Base-by-base conservation (phyloP, 331 rosid genomes). In the Malus hybrid region DNA sequence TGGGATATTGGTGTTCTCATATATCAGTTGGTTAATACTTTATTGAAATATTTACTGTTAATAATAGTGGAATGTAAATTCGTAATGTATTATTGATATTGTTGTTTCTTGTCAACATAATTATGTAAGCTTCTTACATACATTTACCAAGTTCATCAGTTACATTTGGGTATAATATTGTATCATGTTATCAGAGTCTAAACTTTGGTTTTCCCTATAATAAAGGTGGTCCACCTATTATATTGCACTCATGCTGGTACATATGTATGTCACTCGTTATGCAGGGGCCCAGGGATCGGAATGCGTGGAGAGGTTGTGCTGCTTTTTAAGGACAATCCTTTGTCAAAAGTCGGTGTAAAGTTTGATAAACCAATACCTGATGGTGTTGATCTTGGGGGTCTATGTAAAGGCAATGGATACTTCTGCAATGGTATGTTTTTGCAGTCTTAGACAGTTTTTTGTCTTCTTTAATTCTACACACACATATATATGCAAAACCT, bases 321-420 rank as follows among this genome's bases (percentile, higher is more conserved):
- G 78, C 79, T 90, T 81, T 95, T 95, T 72, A 94, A 95, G 65
- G 93, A 88, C 66, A 95, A 92, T 86, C 91, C 96, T 63, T 79
- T 82, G 74, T 86, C 98, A 70, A 95, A 95, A 85, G 52, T 92
- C 79, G 99, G 99, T 61, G 91, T 95, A 42, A 92, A 89, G 86
- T 95, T 95, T 57, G 99, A 95, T 80, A 90, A 92, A 79, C 81
- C 88, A 60, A 82, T 95, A 82, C 84, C 86, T 44, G 99, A 90
- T 79, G 99, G 99, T 71, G 99, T 95, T 88, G 98, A 95, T 89
- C 99, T 95, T 68, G 99, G 99, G 79, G 97, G 96, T 78, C 61
- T 56, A 10, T 90, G 99, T 83, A 97, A 95, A 78, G 84, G 65
- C 56, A 91, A 88, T 70, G 99, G 99, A 82, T 90, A 80, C 87